Evolutionary conservation across 2,329 filamentous ascomycete genomes (phyloP).

Genomic region (Microcera coccophila): DNA sequence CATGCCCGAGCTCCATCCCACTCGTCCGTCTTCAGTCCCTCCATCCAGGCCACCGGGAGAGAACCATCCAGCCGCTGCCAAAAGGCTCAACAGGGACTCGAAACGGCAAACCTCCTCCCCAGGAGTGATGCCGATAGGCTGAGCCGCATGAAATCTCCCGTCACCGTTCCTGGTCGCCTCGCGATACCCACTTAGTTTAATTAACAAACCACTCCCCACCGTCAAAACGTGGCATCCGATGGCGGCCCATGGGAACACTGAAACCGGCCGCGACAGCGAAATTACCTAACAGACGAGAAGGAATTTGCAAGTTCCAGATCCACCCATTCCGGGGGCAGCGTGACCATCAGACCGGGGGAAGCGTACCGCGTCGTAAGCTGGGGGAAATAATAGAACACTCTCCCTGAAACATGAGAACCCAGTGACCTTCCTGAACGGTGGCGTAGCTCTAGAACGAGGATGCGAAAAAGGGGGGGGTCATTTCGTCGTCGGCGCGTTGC

Average conservation of each 20-base stretch:
- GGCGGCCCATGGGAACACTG: not conserved
- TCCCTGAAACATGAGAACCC: slow-evolving; percentile 22
- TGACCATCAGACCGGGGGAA: slow-evolving; percentile 5
- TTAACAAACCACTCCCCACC: slow-evolving; percentile 21
- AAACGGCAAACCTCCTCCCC: too few relatives aligned
- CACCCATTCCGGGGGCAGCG: slow-evolving; percentile 1
- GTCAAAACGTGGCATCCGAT: slow-evolving; percentile 9
- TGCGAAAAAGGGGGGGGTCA: slow-evolving; percentile 7
- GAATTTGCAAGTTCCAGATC: slow-evolving; percentile 7
- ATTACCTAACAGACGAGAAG: slow-evolving; percentile 14
- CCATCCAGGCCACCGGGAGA: too few relatives aligned
- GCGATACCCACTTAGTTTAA: slow-evolving; percentile 23
- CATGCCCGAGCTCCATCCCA: too few relatives aligned
- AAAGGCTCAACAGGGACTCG: too few relatives aligned
- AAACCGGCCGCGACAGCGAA: not conserved
- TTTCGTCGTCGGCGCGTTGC: not conserved
- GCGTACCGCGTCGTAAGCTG: slow-evolving; percentile 3
- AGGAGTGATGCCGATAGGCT: not conserved
- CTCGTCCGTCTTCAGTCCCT: too few relatives aligned
- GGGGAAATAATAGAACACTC: slow-evolving; percentile 9
- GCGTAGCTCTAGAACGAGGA: slow-evolving; percentile 10
- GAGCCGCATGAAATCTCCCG: not conserved
- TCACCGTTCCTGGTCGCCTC: not conserved
- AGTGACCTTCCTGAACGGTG: slow-evolving; percentile 1
- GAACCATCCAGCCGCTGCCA: too few relatives aligned